phyloP scores from a whole-genome alignment of 345 rosid genomes.

The Crucihimalaya himalaica region DNA sequence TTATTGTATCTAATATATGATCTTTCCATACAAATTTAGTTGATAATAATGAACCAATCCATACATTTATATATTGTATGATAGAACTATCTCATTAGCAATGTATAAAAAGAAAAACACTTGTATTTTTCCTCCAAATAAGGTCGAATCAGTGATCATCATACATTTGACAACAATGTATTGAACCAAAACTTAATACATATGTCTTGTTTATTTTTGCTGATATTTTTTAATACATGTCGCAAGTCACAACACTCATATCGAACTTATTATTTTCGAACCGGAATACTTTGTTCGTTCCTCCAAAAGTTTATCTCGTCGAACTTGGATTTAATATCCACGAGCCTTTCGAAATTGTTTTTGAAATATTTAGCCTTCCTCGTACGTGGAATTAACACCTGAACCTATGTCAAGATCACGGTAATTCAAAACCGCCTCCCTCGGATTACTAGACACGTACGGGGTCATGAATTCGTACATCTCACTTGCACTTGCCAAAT shows the following conservation, averaged over 20 bases:
- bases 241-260: conserved; percentile 9
- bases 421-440: conserved; percentile 47
- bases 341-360: conserved; percentile 53
- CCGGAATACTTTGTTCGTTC: conserved; percentile 61
- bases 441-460: conserved; percentile 61
- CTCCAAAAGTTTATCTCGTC: conserved; percentile 54
- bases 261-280: conserved; percentile 3
- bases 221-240: neutral
- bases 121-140: neutral
- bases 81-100: neutral
- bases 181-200: conserved; percentile 1
- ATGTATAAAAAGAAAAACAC: neutral
- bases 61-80: no score
- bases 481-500: conserved; percentile 30
- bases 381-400: conserved; percentile 39
- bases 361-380: conserved; percentile 50
- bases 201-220: neutral
- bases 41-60: neutral
- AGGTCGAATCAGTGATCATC: neutral
- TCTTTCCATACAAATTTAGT: neutral
- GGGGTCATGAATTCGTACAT: conserved; percentile 48
- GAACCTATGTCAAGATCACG: conserved; percentile 55
- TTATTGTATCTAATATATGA: no score
- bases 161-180: neutral
- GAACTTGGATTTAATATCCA: conserved; percentile 43